These are phyloP conservation scores for Karstenula rhodostoma DNA, from an alignment of 2,329 filamentous ascomycete species.

Conservation along the genomic window DNA sequence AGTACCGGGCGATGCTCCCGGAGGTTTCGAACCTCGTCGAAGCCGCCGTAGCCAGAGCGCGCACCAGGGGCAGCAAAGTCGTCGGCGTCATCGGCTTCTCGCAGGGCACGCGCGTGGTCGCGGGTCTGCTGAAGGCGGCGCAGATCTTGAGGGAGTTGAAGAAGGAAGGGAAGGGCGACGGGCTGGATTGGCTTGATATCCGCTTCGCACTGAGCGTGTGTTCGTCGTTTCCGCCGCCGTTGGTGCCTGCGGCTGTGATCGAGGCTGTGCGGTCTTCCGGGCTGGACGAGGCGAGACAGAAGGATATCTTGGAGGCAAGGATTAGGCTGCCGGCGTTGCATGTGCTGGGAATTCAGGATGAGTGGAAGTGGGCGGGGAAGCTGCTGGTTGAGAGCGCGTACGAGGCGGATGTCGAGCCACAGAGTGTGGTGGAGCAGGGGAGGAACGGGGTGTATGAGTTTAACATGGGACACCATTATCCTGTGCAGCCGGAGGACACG, in stretches of 20 bases:
- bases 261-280: constrained; percentile 13
- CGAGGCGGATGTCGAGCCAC: constrained; percentile 29
- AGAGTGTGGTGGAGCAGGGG: constrained; percentile 34
- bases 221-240: constrained; percentile 38
- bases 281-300: constrained; percentile 18
- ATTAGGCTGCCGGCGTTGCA: constrained; percentile 43
- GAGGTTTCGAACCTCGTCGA: constrained; percentile 35
- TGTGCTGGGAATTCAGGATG: constrained; percentile 43
- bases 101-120: constrained; percentile 46
- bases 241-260: constrained; percentile 28
- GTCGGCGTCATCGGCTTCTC: constrained; percentile 43
- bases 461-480: constrained; percentile 50
- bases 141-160: constrained; percentile 28
- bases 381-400: constrained; percentile 39
- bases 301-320: constrained; percentile 23
- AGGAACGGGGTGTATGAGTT: constrained; percentile 35
- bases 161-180: constrained; percentile 23
- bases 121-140: constrained; percentile 37
- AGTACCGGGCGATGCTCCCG: constrained; percentile 21
- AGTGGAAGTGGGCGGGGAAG: constrained; percentile 45
- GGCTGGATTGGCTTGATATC: constrained; percentile 31
- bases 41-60: constrained; percentile 24
- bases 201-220: constrained; percentile 36
- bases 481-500: constrained; percentile 39
- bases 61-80: constrained; percentile 30